These are phyloP conservation scores for Chaetomidium leptoderma DNA, from an alignment of 495 filamentous ascomycete species.

Conservation along the genomic window DNA sequence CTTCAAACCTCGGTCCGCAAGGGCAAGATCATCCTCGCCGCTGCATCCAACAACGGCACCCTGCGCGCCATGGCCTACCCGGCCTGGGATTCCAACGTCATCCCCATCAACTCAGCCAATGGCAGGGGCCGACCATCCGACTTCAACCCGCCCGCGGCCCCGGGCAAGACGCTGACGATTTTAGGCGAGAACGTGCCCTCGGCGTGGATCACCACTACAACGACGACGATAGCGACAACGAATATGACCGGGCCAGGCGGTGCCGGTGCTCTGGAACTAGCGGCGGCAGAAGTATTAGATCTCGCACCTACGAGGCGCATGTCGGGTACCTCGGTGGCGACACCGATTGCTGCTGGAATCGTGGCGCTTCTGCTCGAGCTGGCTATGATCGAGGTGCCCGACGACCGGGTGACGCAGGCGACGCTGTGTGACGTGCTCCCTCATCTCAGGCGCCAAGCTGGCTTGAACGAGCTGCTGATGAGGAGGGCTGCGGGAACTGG, in stretches of 20 bases:
- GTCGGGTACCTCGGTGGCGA: background rate
- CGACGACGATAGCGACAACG: background rate
- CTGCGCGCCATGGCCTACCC: constrained; percentile 1
- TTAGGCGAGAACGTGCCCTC: background rate
- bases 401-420: background rate
- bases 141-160: background rate
- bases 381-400: background rate
- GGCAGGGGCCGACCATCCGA: background rate
- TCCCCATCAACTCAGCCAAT: background rate
- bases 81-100: background rate
- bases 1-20: background rate
- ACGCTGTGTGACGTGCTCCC: background rate
- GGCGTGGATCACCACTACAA: background rate
- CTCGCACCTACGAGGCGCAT: background rate
- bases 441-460: background rate
- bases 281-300: background rate
- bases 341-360: background rate
- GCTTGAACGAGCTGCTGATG: background rate
- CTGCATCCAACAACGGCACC: constrained; percentile 1
- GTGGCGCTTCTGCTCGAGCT: background rate
- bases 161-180: background rate
- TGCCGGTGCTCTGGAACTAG: background rate
- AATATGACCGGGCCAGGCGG: background rate
- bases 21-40: constrained; percentile 2
- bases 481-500: background rate